Conservation (phyloP, 805 yeast genomes). For the Wickerhamomyces silvicola region DNA sequence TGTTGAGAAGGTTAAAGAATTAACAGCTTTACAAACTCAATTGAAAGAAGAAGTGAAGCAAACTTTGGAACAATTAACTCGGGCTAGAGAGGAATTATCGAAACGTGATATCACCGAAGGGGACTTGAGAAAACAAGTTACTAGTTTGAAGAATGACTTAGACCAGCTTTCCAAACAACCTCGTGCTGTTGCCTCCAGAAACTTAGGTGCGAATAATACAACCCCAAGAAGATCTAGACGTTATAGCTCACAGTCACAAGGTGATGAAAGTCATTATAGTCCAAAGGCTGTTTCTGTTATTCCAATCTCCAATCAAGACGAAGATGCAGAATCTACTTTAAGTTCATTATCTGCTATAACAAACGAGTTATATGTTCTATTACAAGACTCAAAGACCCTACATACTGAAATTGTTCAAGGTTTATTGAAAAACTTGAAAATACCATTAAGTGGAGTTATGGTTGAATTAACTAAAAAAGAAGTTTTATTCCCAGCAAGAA, state of each 20-base stretch:
- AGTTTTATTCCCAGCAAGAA: conserved; percentile 92
- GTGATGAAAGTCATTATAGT: conserved; percentile 24
- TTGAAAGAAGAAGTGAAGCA: conserved; percentile 57
- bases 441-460: conserved; percentile 82
- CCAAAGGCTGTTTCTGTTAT: conserved; percentile 58
- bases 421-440: conserved; percentile 72
- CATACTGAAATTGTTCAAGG: conserved; percentile 86
- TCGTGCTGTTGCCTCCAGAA: conserved; percentile 26
- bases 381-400: conserved; percentile 64
- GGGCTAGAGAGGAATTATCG: conserved; percentile 51
- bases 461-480: conserved; percentile 81
- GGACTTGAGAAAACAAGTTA: conserved; percentile 48
- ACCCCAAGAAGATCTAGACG: conserved; percentile 28
- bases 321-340: conserved; percentile 35
- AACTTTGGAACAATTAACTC: conserved; percentile 54
- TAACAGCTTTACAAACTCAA: conserved; percentile 53
- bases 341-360: conserved; percentile 61
- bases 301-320: conserved; percentile 47
- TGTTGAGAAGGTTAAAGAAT: conserved; percentile 49
- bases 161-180: conserved; percentile 25
- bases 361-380: conserved; percentile 63
- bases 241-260: conserved; percentile 33
- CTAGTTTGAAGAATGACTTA: conserved; percentile 30
- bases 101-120: conserved; percentile 59
- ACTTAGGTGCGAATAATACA: conserved; percentile 21